Evolutionary conservation across 202 grass and related monocot genomes (phyloP), one percentile per base, ranked within the genome.

Genomic region (Bolboschoenoplectus hybrid): DNA sequence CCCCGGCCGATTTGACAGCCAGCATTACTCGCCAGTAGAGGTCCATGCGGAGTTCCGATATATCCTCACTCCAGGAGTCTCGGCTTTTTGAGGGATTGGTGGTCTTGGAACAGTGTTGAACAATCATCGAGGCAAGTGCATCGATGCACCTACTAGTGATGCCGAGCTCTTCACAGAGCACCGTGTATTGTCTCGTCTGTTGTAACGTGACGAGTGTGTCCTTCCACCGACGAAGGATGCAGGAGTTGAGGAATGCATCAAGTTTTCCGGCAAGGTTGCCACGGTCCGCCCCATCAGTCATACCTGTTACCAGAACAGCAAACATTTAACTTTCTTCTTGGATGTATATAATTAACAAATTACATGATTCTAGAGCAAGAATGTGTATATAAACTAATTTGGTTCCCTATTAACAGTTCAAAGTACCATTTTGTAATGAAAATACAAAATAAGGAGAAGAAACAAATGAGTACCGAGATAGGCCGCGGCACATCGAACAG

Each of bases 11-110:
- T 63, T 93, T 99, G n/a, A 97, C 92, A 5, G 93, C 92, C 43
- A 99, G 88, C 92, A 97, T 97, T 85, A 99, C 86, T 65, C 97
- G 87, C 97, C 97, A 99, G 89, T 94, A 99, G 38, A 92, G 89
- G 81, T 97, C 97, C 34, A 99, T 81, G 7, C 90, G 87, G 1
- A 99, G 88, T 86, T 97, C 97, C 1, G 88, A 84, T 12, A 97
- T 16, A 88, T 97, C 97, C 32, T 90, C 88, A 7, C 83, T 89
- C 97, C 97, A 99, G n/a, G 93, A 92, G 45, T 81, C 38, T 12
- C 88, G 90, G 58, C 87, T 86, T 1, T 84, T 87, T 32, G 8
- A 82, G 4, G 87, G 3, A 4, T 51, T 69, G 34, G 55, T 5
- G 50, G 39, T 36, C 0, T 74, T 78, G 7, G 43, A 36, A 61